phyloP scores from a whole-genome alignment of 1,139 yeast species.

The Pichia sp. region DNA sequence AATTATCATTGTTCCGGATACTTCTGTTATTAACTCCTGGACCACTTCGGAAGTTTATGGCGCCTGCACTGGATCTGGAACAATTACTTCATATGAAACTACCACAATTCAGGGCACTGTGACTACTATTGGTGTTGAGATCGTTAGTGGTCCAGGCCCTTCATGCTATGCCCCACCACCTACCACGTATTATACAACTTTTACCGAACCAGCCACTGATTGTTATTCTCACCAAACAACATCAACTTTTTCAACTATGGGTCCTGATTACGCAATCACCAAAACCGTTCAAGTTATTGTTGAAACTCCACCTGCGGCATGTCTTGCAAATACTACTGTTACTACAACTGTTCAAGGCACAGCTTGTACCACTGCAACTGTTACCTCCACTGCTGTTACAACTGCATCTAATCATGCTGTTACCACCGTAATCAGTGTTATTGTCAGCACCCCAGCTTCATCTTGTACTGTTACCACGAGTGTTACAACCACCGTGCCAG shows the following conservation, averaged over 20 bases:
- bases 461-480: too few species aligned
- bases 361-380: too few species aligned
- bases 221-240: not conserved
- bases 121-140: conserved; percentile 7
- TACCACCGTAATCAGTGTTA: too few species aligned
- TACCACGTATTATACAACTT: not conserved
- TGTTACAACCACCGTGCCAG: too few species aligned
- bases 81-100: not conserved
- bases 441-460: too few species aligned
- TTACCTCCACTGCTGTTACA: too few species aligned
- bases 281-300: conserved; percentile 1
- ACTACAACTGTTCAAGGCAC: too few species aligned
- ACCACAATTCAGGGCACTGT: not conserved
- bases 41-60: not conserved
- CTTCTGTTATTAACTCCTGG: conserved; percentile 9
- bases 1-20: conserved; percentile 11
- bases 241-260: not conserved
- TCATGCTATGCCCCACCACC: conserved; percentile 2
- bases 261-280: not conserved
- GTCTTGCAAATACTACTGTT: too few species aligned
- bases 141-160: not conserved
- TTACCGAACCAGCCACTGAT: not conserved
- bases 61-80: conserved; percentile 2
- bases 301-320: not conserved
- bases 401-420: too few species aligned